phyloP scores from a whole-genome alignment of 108 stramenopile species.

The Fragilaria crotonensis region DNA sequence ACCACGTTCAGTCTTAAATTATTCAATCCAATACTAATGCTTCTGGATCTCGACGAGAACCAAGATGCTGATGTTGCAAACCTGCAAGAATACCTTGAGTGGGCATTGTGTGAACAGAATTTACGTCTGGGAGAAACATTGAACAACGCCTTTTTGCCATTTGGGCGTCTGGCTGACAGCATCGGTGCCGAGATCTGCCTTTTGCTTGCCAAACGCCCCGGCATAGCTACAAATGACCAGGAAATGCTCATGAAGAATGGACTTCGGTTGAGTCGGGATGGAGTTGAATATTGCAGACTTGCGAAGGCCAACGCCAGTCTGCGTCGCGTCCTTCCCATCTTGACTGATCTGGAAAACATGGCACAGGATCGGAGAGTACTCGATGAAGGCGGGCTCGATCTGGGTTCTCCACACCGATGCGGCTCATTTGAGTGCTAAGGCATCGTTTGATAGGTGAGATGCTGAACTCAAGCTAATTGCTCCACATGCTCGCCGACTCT shows the following conservation, averaged over 20 bases:
- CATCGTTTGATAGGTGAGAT: no score
- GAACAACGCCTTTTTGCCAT: constrained; percentile 9
- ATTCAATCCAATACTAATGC: constrained; percentile 36
- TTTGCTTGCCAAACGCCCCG: constrained; percentile 10
- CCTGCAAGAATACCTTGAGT: constrained; percentile 40
- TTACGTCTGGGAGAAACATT: constrained; percentile 8
- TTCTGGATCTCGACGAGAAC: constrained; percentile 39
- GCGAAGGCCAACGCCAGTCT: not conserved
- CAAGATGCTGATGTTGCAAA: not conserved
- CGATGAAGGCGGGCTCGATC: no score
- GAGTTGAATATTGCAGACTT: not conserved
- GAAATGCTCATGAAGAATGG: not conserved
- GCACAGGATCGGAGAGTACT: no score
- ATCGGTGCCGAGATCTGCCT: constrained; percentile 31
- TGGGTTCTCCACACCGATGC: no score
- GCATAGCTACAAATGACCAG: not conserved
- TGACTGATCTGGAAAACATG: not conserved
- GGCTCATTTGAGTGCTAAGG: no score
- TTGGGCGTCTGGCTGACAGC: constrained; percentile 16
- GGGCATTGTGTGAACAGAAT: constrained; percentile 39
- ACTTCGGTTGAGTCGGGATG: not conserved
- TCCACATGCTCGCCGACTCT: no score
- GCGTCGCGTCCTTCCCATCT: not conserved
- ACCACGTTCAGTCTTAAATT: constrained; percentile 34
- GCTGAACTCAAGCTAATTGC: no score